phyloP scores from a whole-genome alignment of 108 stramenopile genomes.

The Nannochloropsis salina region DNA sequence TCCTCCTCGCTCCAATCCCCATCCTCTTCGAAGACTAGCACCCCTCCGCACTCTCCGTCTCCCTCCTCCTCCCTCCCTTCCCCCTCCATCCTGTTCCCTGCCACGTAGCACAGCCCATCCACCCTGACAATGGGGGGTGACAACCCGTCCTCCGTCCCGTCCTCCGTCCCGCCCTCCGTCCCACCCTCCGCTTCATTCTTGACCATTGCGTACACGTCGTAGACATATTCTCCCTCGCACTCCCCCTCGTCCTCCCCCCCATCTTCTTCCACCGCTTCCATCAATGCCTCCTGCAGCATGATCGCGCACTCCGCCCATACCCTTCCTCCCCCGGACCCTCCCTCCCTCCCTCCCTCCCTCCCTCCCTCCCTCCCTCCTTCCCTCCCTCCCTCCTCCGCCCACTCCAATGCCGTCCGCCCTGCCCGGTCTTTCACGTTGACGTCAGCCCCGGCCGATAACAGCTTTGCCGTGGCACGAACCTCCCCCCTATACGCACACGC shows the following conservation, averaged over 20 bases:
- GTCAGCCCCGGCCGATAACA: background rate
- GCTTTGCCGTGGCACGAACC: background rate
- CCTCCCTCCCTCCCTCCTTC: background rate
- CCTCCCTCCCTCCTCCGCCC: background rate
- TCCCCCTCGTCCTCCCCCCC: background rate
- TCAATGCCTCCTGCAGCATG: background rate
- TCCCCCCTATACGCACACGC: background rate
- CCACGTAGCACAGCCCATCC: background rate
- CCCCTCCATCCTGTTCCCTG: background rate
- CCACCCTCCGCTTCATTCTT: background rate
- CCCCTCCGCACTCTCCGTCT: background rate
- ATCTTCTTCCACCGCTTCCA: background rate
- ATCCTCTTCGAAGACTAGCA: background rate
- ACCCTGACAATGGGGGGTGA: background rate
- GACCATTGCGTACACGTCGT: background rate
- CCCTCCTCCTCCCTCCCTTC: background rate
- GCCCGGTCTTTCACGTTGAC: background rate
- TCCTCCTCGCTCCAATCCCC: background rate
- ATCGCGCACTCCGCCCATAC: background rate
- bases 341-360: too few relatives aligned
- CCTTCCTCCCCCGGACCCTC: too few relatives aligned
- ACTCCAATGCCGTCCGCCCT: background rate
- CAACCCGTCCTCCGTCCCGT: background rate
- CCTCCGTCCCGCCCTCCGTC: background rate
- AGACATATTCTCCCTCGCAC: background rate